Evolutionary conservation across 73 alveolate species (phyloP), one percentile per base, ranked within the genome.

Genomic region (Effrenium voratum): DNA sequence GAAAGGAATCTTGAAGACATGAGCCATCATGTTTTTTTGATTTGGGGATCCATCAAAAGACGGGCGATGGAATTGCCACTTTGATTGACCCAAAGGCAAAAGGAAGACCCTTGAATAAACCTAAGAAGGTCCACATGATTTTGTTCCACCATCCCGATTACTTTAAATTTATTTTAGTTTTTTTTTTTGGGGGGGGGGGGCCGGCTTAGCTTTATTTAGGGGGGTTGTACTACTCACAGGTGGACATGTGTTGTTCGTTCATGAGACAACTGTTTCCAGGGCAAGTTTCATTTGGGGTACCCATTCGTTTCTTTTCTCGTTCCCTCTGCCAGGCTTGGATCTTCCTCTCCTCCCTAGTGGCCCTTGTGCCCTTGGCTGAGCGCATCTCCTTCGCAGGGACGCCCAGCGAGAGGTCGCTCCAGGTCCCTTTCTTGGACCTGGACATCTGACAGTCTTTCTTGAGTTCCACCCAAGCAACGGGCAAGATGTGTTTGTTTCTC

Each of bases 311-410:
- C 19, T 19, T 12, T 19, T 19, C 63, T 52, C 26, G 63, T 52
- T 19, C 36, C 40, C 77, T 32, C 26, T 8, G 77, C 43, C 12
- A 63, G 92, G 92, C 92, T 38, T 82, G 92, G 92, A 73, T 82
- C 40, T 82, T 82, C 92, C 92, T 82, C 40, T 24, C 47, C 50
- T 38, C 92, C 43, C n/a, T 82, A 50, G 92, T 82, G 46, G 95
- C 72, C 12, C 32, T 87, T 70, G 70, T 87, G 49, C 95, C 95
- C 40, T 41, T 87, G 50, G 95, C 95, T 5, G 95, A 87, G 40
- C 95, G 95, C 46, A 68, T 87, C 85, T 63, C 85, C 95, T 87
- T 87, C 63, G 95, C 50, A 0, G 32, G 46, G 34, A 13, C 16
- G 36, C 43, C 91, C 32, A 40, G 6, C 40, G 86, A 1, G 79